Percentiles rank a stretch among this genome's conserved stretches.
phyloP scores from a whole-genome alignment of 2,329 filamentous ascomycete genomes.

The Purpureocillium lavendulum region DNA sequence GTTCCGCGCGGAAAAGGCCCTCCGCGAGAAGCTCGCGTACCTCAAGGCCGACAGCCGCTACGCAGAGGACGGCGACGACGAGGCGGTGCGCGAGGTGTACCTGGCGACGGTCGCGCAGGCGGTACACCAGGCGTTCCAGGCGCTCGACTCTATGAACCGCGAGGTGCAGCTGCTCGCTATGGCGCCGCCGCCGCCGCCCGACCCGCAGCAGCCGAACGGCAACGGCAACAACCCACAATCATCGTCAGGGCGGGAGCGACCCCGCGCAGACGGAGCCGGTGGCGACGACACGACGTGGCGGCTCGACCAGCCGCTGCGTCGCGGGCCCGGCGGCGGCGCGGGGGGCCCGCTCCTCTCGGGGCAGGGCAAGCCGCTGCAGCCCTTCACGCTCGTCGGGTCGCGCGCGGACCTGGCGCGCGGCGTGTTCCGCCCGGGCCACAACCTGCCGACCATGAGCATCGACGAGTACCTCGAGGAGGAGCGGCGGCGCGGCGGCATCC shows the following conservation, averaged over 20 bases:
- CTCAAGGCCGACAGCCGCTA: conserved; percentile 38
- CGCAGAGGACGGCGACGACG: conserved; percentile 66
- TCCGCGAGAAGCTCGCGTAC: conserved; percentile 71
- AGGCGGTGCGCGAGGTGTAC: conserved; percentile 70
- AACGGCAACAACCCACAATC: conserved; percentile 23
- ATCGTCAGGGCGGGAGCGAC: no score
- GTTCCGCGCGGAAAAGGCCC: conserved; percentile 76
- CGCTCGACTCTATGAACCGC: conserved; percentile 77
- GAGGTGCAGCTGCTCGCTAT: conserved; percentile 76
- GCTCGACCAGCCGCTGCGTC: conserved; percentile 57
- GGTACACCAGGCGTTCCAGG: conserved; percentile 74
- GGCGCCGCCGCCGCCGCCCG: no score
- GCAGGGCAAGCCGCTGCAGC: conserved; percentile 77
- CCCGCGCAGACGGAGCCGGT: conserved; percentile 15
- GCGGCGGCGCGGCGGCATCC: conserved; percentile 71
- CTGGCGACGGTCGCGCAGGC: conserved; percentile 66
- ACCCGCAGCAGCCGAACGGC: conserved; percentile 34
- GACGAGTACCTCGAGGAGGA: conserved; percentile 97
- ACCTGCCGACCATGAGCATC: conserved; percentile 92
- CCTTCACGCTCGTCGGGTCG: conserved; percentile 77
- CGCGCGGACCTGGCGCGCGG: conserved; percentile 67
- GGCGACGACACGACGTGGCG: conserved; percentile 52
- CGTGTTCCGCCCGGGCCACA: conserved; percentile 87
- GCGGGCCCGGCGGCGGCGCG: conserved; percentile 32
- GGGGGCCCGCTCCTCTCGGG: conserved; percentile 68